Percentiles rank a stretch among this genome's conserved stretches.
Evolutionary conservation across 2,329 filamentous ascomycete genomes (phyloP).

Genomic region (Proliferodiscus dingleyae): DNA sequence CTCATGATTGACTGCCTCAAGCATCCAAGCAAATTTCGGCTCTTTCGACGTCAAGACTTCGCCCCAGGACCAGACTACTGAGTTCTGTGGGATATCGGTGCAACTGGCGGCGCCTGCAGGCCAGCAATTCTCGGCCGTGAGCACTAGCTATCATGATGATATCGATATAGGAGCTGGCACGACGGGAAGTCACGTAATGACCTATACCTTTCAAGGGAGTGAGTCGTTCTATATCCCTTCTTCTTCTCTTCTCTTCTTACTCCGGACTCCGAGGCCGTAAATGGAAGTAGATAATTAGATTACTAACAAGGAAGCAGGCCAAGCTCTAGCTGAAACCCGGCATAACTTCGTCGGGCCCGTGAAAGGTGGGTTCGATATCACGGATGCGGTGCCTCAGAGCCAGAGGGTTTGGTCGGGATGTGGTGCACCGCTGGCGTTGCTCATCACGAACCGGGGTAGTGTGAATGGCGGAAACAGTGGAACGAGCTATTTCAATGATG

Average conservation of each 20-base stretch:
- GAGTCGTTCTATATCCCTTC: no score
- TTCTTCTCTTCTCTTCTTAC: no score
- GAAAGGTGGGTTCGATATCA: background rate
- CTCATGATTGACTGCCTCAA: no score
- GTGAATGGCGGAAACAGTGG: background rate
- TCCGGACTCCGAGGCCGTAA: no score
- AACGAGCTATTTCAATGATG: conserved; percentile 1
- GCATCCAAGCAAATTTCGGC: no score
- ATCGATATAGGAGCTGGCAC: background rate
- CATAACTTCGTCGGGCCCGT: background rate
- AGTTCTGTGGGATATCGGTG: background rate
- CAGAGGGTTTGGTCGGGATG: background rate
- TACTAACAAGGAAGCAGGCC: no score
- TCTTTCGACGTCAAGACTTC: no score
- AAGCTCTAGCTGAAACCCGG: background rate
- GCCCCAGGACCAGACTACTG: background rate
- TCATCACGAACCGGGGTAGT: background rate
- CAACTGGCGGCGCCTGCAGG: background rate
- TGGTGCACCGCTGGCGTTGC: background rate
- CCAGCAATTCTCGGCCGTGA: background rate
- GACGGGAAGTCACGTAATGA: background rate
- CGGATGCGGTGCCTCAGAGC: background rate
- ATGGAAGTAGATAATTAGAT: no score
- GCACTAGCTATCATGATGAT: background rate
- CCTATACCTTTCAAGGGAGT: background rate